A percentile compares a stretch with the other conserved stretches of the same genome.
Conservation (phyloP, 2,329 filamentous ascomycete species). For the Apiospora kogelbergensis region DNA sequence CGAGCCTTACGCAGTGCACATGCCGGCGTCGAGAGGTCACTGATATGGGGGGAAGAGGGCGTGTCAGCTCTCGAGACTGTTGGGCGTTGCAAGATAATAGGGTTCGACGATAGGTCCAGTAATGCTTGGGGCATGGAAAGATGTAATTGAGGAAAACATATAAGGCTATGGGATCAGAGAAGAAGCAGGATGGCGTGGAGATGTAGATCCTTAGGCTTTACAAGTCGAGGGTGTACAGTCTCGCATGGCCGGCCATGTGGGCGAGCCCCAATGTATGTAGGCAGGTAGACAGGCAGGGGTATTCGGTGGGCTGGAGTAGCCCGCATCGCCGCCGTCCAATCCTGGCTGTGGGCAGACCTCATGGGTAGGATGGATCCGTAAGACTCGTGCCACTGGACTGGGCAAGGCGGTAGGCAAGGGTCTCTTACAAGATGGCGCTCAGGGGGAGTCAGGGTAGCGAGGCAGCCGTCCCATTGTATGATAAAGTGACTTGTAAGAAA, state of each 20-base stretch:
- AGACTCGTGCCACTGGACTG: neutral
- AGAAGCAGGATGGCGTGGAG: neutral
- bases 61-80: neutral
- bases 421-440: neutral
- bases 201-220: neutral
- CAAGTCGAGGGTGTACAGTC: neutral
- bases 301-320: neutral
- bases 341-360: neutral
- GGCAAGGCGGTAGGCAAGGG: too few species aligned
- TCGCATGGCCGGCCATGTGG: neutral
- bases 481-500: neutral
- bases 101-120: neutral
- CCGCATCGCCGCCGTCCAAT: neutral
- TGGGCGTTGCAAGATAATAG: neutral
- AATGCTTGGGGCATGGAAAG: neutral
- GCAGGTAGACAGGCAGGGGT: neutral
- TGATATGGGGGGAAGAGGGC: neutral
- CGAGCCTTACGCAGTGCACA: neutral
- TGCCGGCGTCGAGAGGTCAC: neutral
- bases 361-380: neutral
- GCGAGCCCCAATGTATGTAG: neutral
- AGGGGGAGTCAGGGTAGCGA: neutral
- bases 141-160: neutral
- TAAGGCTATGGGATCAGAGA: neutral
- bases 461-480: neutral